These are phyloP conservation scores for Pseudotulostoma volvatum DNA, from an alignment of 495 filamentous ascomycete genomes.

Conservation along the genomic window DNA sequence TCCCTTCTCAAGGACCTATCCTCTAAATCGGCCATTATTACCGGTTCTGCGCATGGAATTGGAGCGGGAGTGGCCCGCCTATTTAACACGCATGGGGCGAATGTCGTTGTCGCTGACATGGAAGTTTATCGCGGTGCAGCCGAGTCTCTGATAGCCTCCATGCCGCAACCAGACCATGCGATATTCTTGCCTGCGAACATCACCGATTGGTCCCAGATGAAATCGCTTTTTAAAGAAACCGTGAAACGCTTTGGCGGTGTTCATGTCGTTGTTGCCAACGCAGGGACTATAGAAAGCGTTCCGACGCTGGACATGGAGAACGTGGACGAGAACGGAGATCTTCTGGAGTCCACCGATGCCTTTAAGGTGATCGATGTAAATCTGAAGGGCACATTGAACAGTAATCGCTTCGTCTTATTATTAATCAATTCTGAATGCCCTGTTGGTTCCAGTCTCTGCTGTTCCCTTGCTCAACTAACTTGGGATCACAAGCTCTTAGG, in stretches of 20 bases:
- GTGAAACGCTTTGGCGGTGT: constrained; percentile 32
- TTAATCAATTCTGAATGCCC: not conserved
- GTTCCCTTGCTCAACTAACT: not conserved
- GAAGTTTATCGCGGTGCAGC: constrained; percentile 2
- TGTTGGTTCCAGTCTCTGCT: too few relatives aligned
- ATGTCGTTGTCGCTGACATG: constrained; percentile 17
- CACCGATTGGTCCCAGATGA: constrained; percentile 12
- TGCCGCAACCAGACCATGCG: constrained; percentile 7
- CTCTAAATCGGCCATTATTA: constrained; percentile 83
- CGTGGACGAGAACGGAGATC: constrained; percentile 9
- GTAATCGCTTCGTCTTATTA: constrained; percentile 9
- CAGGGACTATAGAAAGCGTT: constrained; percentile 38
- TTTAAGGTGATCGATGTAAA: constrained; percentile 18
- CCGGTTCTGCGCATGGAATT: constrained; percentile 77
- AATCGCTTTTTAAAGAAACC: constrained; percentile 36
- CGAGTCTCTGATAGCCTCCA: constrained; percentile 8
- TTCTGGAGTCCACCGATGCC: constrained; percentile 10
- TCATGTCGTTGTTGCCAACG: constrained; percentile 50
- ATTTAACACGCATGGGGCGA: constrained; percentile 63
- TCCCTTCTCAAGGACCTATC: too few relatives aligned
- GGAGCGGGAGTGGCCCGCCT: constrained; percentile 66
- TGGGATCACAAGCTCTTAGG: constrained; percentile 7
- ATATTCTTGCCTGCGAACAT: constrained; percentile 12
- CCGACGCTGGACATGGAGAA: constrained; percentile 8
- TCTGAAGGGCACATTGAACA: constrained; percentile 21